Percentiles rank a stretch among this genome's conserved stretches.
Evolutionary conservation across 225 moss, liverwort and hornwort genomes (phyloP).

Genomic region (Straminergon stramineum): DNA sequence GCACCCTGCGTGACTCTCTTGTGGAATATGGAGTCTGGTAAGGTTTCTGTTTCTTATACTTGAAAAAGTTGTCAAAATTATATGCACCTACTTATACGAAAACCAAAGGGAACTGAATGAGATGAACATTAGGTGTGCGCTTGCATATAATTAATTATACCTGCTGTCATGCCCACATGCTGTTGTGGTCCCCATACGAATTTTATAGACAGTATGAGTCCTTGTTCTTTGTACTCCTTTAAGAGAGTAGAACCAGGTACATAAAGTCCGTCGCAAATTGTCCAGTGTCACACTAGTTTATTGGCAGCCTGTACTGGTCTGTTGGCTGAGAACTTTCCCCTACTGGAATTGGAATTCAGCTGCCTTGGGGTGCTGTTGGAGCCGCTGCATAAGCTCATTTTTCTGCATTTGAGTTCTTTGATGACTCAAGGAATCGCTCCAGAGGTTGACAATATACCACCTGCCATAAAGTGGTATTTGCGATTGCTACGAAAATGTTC

Average conservation of each 20-base stretch:
- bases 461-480: slow-evolving; percentile 45
- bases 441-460: slow-evolving; percentile 20
- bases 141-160: not conserved
- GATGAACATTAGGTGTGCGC: not conserved
- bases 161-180: not conserved
- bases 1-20: slow-evolving; percentile 39
- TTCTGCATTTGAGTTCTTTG: slow-evolving; percentile 31
- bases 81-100: not conserved
- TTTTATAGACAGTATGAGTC: not conserved
- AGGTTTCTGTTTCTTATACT: not conserved
- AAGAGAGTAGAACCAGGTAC: not conserved
- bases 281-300: not conserved
- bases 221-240: not conserved
- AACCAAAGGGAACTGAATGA: not conserved
- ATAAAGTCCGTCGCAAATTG: not conserved
- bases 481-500: slow-evolving; percentile 42
- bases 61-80: not conserved
- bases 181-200: not conserved
- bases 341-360: slow-evolving; percentile 20
- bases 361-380: slow-evolving; percentile 41
- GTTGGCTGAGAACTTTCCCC: not conserved
- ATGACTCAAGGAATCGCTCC: slow-evolving; percentile 29
- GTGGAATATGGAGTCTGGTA: slow-evolving; percentile 22
- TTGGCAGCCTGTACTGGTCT: not conserved
- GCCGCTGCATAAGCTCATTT: slow-evolving; percentile 45